phyloP scores from a whole-genome alignment of 2,329 filamentous ascomycete species.

The Apiospora phragmitis region DNA sequence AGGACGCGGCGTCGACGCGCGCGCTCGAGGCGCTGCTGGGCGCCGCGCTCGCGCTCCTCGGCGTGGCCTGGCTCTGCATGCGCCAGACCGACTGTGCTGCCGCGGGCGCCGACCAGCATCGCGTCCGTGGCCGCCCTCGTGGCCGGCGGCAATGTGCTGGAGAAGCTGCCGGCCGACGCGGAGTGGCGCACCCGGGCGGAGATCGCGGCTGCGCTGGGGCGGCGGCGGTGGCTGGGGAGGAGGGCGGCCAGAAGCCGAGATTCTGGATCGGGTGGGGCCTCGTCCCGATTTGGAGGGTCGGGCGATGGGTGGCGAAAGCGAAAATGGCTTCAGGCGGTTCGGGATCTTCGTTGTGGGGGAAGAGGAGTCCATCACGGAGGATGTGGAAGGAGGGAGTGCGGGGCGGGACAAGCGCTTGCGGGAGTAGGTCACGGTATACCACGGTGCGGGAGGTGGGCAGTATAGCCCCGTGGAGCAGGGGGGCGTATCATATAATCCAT shows the following conservation, averaged over 20 bases:
- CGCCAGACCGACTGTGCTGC: constrained; percentile 6
- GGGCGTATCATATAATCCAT: not conserved
- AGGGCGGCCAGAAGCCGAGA: not conserved
- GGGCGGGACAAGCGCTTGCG: not conserved
- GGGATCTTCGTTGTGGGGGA: constrained; percentile 1
- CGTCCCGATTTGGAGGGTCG: not conserved
- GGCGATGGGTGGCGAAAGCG: not conserved
- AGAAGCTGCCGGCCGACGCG: constrained; percentile 21
- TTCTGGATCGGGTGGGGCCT: constrained; percentile 6
- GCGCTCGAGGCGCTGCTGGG: constrained; percentile 13
- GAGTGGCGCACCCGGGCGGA: not conserved
- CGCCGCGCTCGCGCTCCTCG: not conserved
- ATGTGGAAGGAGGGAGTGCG: not conserved
- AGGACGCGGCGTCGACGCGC: constrained; percentile 14
- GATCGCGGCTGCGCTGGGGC: not conserved
- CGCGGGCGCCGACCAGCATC: constrained; percentile 7
- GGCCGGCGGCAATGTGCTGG: constrained; percentile 9
- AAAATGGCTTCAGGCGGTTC: constrained; percentile 6
- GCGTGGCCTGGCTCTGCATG: constrained; percentile 9
- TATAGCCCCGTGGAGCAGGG: not conserved
- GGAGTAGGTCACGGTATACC: not conserved
- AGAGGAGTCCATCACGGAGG: not conserved
- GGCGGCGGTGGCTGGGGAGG: not conserved
- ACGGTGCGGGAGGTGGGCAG: not conserved
- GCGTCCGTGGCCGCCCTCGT: constrained; percentile 10